A percentile compares a stretch with the other conserved stretches of the same genome.
Conservation (phyloP, 2,329 filamentous ascomycete species). For the Stagonosporopsis chrysanthemi region DNA sequence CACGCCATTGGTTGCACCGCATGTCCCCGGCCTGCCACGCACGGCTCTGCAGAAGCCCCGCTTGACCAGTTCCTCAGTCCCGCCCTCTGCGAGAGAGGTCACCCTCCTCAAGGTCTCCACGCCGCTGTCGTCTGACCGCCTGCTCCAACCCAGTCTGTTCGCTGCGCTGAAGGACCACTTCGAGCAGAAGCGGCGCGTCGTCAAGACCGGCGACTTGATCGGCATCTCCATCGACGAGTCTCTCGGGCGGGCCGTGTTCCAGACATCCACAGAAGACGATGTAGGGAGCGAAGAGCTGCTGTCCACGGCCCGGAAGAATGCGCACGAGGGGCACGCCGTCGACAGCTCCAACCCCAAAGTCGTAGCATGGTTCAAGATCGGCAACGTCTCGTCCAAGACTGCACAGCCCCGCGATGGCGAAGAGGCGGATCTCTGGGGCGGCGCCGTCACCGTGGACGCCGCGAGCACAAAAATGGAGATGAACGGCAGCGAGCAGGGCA, state of each 20-base stretch:
- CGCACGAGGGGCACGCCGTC: slow-evolving; percentile 24
- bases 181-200: slow-evolving; percentile 78
- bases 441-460: slow-evolving; percentile 84
- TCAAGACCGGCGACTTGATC: slow-evolving; percentile 87
- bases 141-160: slow-evolving; percentile 84
- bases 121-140: slow-evolving; percentile 83
- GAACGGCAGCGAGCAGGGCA: slow-evolving; percentile 84
- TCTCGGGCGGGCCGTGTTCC: slow-evolving; percentile 81
- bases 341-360: slow-evolving; percentile 38
- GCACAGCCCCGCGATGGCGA: slow-evolving; percentile 64
- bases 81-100: slow-evolving; percentile 76
- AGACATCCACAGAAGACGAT: slow-evolving; percentile 77
- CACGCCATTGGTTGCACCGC: slow-evolving; percentile 68
- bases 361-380: slow-evolving; percentile 93
- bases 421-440: slow-evolving; percentile 80
- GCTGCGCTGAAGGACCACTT: slow-evolving; percentile 89
- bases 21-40: slow-evolving; percentile 45
- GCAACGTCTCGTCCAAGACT: slow-evolving; percentile 61
- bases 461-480: slow-evolving; percentile 88
- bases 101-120: slow-evolving; percentile 89
- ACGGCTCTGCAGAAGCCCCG: slow-evolving; percentile 53
- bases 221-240: slow-evolving; percentile 88
- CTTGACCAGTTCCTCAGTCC: slow-evolving; percentile 56
- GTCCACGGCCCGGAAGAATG: slow-evolving; percentile 54
- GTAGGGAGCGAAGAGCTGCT: slow-evolving; percentile 59